A percentile compares a stretch with the other conserved stretches of the same genome.
phyloP scores from a whole-genome alignment of 768 basidiomycete species.

The Tylopilus subfusipes region DNA sequence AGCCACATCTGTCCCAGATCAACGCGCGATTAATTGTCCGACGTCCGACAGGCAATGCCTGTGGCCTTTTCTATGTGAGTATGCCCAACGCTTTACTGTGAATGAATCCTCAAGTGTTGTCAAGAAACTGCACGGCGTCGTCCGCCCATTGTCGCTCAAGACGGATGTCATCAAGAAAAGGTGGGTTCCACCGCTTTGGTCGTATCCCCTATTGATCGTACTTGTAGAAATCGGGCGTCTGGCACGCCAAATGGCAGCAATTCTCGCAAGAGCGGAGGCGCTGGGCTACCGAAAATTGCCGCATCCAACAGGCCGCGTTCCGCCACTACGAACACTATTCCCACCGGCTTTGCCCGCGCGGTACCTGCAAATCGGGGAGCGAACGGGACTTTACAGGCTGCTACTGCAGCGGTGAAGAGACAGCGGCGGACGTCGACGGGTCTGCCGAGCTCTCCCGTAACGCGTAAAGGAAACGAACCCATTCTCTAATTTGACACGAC shows the following conservation, averaged over 20 bases:
- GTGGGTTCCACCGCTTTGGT: constrained; percentile 36
- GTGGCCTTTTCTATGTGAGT: constrained; percentile 89
- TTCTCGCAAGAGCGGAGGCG: constrained; percentile 54
- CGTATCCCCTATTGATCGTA: background rate
- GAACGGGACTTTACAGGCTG: constrained; percentile 17
- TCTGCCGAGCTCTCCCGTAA: constrained; percentile 38
- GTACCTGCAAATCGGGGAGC: constrained; percentile 31
- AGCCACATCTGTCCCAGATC: constrained; percentile 2
- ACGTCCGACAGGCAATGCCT: constrained; percentile 66
- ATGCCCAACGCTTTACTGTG: background rate
- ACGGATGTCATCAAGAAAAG: constrained; percentile 98
- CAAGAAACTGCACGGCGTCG: constrained; percentile 94
- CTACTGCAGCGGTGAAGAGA: constrained; percentile 59
- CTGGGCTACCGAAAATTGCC: constrained; percentile 71
- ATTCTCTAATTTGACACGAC: constrained; percentile 12
- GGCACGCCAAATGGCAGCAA: constrained; percentile 59
- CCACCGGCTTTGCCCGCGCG: constrained; percentile 43
- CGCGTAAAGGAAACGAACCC: constrained; percentile 29
- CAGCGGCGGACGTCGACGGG: constrained; percentile 75
- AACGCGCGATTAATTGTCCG: constrained; percentile 16
- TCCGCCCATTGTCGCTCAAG: constrained; percentile 90
- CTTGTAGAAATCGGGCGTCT: constrained; percentile 71
- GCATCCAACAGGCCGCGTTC: constrained; percentile 71
- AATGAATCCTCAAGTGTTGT: constrained; percentile 12
- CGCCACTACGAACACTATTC: constrained; percentile 56